Percentiles rank a stretch among this genome's conserved stretches.
phyloP scores from a whole-genome alignment of 768 basidiomycete species.

The Boletus patriciae region DNA sequence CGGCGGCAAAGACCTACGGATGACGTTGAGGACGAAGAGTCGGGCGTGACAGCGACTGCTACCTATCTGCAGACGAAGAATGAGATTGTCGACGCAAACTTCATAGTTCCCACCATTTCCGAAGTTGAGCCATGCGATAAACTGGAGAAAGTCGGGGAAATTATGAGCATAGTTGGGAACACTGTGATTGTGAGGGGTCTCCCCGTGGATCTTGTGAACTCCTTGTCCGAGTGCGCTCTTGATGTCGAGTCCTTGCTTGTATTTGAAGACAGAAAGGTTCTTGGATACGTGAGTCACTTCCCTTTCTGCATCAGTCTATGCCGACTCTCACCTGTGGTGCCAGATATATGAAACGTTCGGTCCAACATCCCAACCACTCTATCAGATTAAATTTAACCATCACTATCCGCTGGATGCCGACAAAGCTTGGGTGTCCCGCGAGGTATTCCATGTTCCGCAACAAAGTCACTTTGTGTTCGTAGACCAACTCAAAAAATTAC shows the following conservation, averaged over 20 bases:
- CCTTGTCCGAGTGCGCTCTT: conserved; percentile 62
- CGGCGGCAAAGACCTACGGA: conserved; percentile 9
- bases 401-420: conserved; percentile 59
- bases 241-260: conserved; percentile 91
- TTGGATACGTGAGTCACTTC: conserved; percentile 73
- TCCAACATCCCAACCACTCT: conserved; percentile 85
- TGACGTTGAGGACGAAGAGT: conserved; percentile 55
- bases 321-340: conserved; percentile 12
- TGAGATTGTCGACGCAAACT: conserved; percentile 58
- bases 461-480: conserved; percentile 86
- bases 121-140: conserved; percentile 62
- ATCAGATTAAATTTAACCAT: conserved; percentile 80
- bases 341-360: conserved; percentile 96
- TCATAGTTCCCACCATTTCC: conserved; percentile 62
- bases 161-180: conserved; percentile 71
- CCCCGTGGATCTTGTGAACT: conserved; percentile 41
- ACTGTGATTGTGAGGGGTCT: conserved; percentile 73
- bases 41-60: conserved; percentile 38
- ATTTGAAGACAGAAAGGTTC: conserved; percentile 83
- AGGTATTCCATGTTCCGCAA: conserved; percentile 80
- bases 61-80: conserved; percentile 66
- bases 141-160: conserved; percentile 74
- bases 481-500: conserved; percentile 62
- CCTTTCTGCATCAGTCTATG: conserved; percentile 10
- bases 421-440: conserved; percentile 53